Evolutionary conservation across 306 rosid species (phyloP), one percentile per base, ranked within the genome.

Genomic region (Quercus rubra): DNA sequence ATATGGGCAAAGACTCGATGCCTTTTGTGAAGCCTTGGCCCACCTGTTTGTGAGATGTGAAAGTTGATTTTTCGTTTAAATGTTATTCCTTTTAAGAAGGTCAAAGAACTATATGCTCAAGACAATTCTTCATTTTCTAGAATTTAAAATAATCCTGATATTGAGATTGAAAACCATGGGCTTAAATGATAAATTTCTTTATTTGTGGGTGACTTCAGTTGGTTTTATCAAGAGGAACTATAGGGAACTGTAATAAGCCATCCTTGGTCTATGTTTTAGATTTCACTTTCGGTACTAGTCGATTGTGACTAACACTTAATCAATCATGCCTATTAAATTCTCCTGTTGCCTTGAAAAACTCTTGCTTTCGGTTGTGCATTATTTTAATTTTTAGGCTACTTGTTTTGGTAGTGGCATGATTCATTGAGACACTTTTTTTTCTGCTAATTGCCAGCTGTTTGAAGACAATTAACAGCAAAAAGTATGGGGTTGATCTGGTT

Each of bases 391-490:
- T 4, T 63, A 25, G 46, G 62, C 61, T 49, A 61, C 54, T 41
- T 28, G 33, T 28, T 81, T 62, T 12, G n/a, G 38, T 51, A 38
- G 25, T 67, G 49, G 18, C 21, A 23, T 57, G 28, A 63, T 62
- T 67, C 41, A 64, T 73, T 74, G 81, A 59, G 76, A 59, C 78
- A 41, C 71, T 43, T 59, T 83, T 73, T 63, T 46, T 41, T 43
- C 58, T 46, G 43, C 35, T 57, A 82, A 78, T 68, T 82, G 79
- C 69, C 87, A 94, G 98, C 81, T 95, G 93, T 87, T 90, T 93
- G 92, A 95, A 95, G 97, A 92, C 98, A 78, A 95, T 95, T 78
- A 95, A 95, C 84, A 95, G 98, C 88, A 95, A 95, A 84, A 95
- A 95, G 78, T 95, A 95, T 76, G 99, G 99, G 73, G 97, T 95